Evolutionary conservation across 2,329 filamentous ascomycete species (phyloP).

Genomic region (Diaporthe destruens): DNA sequence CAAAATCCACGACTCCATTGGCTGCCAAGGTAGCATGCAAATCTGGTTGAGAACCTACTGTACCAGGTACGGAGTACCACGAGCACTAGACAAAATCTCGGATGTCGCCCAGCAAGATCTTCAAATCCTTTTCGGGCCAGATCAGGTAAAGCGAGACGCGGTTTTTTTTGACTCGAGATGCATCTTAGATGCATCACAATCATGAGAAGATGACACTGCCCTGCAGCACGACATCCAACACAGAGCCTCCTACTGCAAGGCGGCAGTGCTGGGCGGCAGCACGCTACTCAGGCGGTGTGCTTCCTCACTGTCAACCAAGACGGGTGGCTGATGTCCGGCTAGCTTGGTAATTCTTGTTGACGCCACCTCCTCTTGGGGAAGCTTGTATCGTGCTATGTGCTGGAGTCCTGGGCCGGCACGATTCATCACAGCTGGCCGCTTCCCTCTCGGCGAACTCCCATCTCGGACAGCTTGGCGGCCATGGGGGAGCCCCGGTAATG

Average conservation of each 20-base stretch:
- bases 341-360: slow-evolving; percentile 15
- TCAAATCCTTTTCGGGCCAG: slow-evolving; percentile 19
- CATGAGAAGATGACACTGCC: slow-evolving; percentile 28
- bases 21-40: slow-evolving; percentile 22
- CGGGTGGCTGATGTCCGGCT: slow-evolving; percentile 16
- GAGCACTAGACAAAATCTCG: slow-evolving; percentile 30
- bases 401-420: not conserved
- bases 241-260: not conserved
- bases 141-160: slow-evolving; percentile 7
- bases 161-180: slow-evolving; percentile 34
- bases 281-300: slow-evolving; percentile 14
- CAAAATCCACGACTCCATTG: slow-evolving; percentile 22
- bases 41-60: slow-evolving; percentile 9
- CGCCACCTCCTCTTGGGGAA: slow-evolving; percentile 20
- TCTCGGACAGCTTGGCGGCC: slow-evolving; percentile 1
- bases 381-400: slow-evolving; percentile 12
- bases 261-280: not conserved
- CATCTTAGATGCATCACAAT: slow-evolving; percentile 19
- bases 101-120: slow-evolving; percentile 19
- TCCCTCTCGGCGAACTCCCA: not conserved
- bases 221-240: slow-evolving; percentile 3
- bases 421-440: not conserved
- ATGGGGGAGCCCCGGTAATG: not conserved
- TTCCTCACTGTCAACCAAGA: slow-evolving; percentile 26
- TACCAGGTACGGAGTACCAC: too few species aligned